Conservation (phyloP, 163 green algal species). For the Chlamydomonas reinhardtii region DNA sequence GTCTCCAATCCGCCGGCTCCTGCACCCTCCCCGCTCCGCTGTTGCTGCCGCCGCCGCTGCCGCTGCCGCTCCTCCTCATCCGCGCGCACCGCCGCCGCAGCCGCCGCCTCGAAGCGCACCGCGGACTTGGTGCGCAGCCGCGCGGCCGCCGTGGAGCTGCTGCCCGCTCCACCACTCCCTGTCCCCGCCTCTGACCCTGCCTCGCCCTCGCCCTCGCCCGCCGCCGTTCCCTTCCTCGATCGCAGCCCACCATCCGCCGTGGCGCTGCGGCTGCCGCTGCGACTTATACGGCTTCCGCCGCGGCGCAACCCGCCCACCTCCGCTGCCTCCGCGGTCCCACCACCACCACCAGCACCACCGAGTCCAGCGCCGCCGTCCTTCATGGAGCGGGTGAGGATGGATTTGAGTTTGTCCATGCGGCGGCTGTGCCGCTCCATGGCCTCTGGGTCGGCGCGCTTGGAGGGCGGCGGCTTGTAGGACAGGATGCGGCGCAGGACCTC, state of each 20-base stretch:
- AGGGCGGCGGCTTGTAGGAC: background rate
- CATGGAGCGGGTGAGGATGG: too few relatives aligned
- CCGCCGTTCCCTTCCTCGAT: background rate
- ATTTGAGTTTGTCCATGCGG: slow-evolving; percentile 7
- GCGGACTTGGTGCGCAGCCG: background rate
- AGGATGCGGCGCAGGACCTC: slow-evolving; percentile 24
- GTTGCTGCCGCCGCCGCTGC: too few relatives aligned
- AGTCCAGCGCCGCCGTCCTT: too few relatives aligned
- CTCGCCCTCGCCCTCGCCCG: background rate
- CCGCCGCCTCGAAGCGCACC: too few relatives aligned
- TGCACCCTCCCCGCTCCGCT: too few relatives aligned
- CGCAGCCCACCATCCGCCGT: background rate
- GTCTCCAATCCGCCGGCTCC: too few relatives aligned
- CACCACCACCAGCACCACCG: too few relatives aligned
- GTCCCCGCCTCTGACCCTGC: too few relatives aligned
- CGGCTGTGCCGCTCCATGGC: background rate
- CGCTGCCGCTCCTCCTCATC: too few relatives aligned
- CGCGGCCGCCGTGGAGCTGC: background rate
- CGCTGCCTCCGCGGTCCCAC: too few relatives aligned
- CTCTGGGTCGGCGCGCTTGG: background rate
- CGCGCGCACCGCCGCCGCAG: too few relatives aligned
- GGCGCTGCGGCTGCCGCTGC: background rate
- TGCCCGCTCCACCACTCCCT: background rate
- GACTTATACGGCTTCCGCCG: background rate
- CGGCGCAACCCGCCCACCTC: background rate